Evolutionary conservation across 2,329 filamentous ascomycete genomes (phyloP).

Genomic region (Drechslerella dactyloides): DNA sequence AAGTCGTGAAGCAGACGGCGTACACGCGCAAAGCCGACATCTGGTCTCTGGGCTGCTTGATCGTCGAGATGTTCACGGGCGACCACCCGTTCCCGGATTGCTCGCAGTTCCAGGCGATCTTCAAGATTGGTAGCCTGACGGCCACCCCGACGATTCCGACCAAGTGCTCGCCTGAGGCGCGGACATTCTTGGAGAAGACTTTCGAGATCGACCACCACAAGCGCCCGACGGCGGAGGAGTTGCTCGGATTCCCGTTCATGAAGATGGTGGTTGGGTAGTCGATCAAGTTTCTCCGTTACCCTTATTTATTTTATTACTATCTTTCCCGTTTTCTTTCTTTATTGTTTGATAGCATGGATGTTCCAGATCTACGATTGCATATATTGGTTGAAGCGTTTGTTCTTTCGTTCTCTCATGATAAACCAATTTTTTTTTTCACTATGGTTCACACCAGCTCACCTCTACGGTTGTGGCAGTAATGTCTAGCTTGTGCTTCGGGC

Average conservation of each 20-base stretch:
- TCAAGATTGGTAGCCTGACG: conserved; percentile 91
- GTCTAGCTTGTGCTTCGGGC: conserved; percentile 39
- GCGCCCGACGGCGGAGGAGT: conserved; percentile 87
- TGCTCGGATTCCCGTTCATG: conserved; percentile 83
- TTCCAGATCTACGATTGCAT: neutral
- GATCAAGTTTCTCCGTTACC: too few species aligned
- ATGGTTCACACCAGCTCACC: neutral
- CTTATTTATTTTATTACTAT: neutral
- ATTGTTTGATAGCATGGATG: conserved; percentile 6
- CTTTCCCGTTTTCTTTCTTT: conserved; percentile 7
- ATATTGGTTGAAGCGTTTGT: neutral
- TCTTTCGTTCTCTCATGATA: neutral
- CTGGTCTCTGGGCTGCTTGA: conserved; percentile 94
- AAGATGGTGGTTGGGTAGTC: conserved; percentile 65
- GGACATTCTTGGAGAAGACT: conserved; percentile 81
- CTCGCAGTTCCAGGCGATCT: conserved; percentile 96
- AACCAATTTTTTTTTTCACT: neutral
- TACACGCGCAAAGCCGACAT: conserved; percentile 99
- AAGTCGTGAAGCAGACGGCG: conserved; percentile 96
- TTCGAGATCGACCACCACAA: conserved; percentile 96
- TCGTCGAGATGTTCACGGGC: conserved; percentile 99
- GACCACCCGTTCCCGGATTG: conserved; percentile 95
- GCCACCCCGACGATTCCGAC: conserved; percentile 88
- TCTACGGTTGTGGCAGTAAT: neutral
- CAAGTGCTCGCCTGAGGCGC: conserved; percentile 80